Conservation (phyloP, 768 basidiomycete species). For the Rhodocollybia butyracea region DNA sequence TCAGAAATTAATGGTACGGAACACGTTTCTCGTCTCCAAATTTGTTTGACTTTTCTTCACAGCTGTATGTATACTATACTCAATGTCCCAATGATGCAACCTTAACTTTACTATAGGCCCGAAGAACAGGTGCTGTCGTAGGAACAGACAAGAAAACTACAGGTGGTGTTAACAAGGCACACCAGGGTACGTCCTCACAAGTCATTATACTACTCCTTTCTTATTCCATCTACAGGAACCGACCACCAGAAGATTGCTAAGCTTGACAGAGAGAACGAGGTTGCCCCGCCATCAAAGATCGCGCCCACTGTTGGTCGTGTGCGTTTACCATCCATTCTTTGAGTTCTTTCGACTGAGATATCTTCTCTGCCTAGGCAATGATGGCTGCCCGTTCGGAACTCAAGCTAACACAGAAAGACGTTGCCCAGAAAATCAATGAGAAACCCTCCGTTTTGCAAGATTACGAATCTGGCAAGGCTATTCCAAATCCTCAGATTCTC, state of each 20-base stretch:
- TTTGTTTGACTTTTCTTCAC: conserved; percentile 3
- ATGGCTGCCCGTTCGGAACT: conserved; percentile 75
- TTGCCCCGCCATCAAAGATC: conserved; percentile 87
- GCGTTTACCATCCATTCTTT: conserved; percentile 16
- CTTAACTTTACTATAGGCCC: conserved; percentile 48
- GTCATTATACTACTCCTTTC: background rate
- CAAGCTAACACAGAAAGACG: conserved; percentile 85
- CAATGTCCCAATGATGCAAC: background rate
- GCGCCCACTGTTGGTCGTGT: conserved; percentile 70
- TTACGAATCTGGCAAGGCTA: conserved; percentile 84
- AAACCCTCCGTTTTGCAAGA: conserved; percentile 87
- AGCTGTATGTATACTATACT: conserved; percentile 48
- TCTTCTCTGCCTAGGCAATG: conserved; percentile 56
- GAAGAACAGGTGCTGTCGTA: conserved; percentile 72
- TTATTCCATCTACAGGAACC: conserved; percentile 49
- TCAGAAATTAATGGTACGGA: conserved; percentile 51
- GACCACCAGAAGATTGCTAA: conserved; percentile 94
- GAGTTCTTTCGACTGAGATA: background rate
- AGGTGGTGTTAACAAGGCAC: conserved; percentile 71
- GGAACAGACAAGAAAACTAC: conserved; percentile 80
- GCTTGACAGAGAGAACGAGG: conserved; percentile 93
- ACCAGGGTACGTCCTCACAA: conserved; percentile 47
- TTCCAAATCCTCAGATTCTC: conserved; percentile 84
- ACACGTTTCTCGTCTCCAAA: conserved; percentile 15
- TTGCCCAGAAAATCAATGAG: conserved; percentile 92